Evolutionary conservation across 2,329 filamentous ascomycete species (phyloP).

Genomic region (Aphanocladium album): DNA sequence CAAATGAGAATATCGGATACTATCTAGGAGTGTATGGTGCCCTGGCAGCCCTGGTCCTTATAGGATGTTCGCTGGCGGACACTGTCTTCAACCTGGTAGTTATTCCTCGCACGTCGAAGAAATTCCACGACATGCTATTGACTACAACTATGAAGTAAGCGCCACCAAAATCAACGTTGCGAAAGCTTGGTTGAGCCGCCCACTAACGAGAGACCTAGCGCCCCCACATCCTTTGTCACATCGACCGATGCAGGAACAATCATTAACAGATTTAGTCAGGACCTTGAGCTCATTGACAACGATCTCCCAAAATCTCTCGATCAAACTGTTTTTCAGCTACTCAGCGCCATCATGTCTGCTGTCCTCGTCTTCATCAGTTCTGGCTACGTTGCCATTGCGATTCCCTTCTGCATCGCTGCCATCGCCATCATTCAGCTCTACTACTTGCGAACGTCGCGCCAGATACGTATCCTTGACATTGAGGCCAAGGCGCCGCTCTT

Average conservation of each 20-base stretch:
- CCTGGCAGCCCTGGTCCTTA: constrained; percentile 14
- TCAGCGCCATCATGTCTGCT: constrained; percentile 22
- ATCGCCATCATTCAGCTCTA: constrained; percentile 24
- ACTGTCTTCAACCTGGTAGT: constrained; percentile 19
- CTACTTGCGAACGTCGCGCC: constrained; percentile 28
- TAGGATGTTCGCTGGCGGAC: constrained; percentile 13
- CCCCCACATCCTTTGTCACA: constrained; percentile 30
- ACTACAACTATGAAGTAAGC: constrained; percentile 23
- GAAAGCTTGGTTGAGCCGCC: not conserved
- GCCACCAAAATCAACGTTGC: not conserved
- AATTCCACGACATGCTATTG: constrained; percentile 20
- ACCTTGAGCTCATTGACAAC: constrained; percentile 34
- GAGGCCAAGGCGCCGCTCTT: constrained; percentile 27
- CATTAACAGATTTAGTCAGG: constrained; percentile 33
- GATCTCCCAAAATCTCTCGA: constrained; percentile 29
- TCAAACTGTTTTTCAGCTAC: constrained; percentile 20
- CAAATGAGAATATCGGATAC: constrained; percentile 19
- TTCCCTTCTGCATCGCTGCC: constrained; percentile 32
- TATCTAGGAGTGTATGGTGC: constrained; percentile 19
- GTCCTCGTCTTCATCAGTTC: constrained; percentile 41
- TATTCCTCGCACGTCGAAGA: constrained; percentile 23
- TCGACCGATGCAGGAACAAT: constrained; percentile 30
- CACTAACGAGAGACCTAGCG: not conserved
- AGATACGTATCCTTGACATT: constrained; percentile 27
- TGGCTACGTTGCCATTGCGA: constrained; percentile 37